Evolutionary conservation across 2,329 filamentous ascomycete species (phyloP).

Genomic region (Neoarthrinium moseri): DNA sequence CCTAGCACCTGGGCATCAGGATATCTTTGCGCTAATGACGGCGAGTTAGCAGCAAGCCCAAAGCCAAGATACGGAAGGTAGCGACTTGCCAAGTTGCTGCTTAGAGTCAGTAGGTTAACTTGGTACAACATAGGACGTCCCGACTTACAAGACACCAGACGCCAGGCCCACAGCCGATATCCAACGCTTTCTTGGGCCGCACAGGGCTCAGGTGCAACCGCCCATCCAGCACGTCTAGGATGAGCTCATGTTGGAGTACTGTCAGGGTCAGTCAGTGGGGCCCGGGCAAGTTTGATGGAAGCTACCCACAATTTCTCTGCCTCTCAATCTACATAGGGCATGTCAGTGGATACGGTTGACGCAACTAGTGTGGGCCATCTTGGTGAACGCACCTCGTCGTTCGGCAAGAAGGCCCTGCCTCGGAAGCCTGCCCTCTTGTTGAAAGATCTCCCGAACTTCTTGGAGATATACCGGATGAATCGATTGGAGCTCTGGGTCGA

Average conservation of each 20-base stretch:
- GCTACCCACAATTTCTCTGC: constrained; percentile 3
- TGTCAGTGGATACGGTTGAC: background rate
- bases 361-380: background rate
- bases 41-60: background rate
- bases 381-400: constrained; percentile 3
- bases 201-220: constrained; percentile 5
- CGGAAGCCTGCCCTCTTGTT: constrained; percentile 7
- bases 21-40: constrained; percentile 9
- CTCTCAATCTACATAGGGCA: constrained; percentile 3
- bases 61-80: background rate
- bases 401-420: constrained; percentile 4
- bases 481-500: constrained; percentile 2
- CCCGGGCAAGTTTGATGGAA: background rate
- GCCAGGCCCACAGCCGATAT: constrained; percentile 10
- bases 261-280: background rate
- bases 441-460: constrained; percentile 5
- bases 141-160: constrained; percentile 8
- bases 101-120: background rate
- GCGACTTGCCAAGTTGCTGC: constrained; percentile 6
- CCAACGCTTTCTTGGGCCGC: constrained; percentile 8
- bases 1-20: constrained; percentile 26
- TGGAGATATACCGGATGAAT: constrained; percentile 6
- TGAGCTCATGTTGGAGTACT: constrained; percentile 6
- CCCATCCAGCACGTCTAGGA: constrained; percentile 9
- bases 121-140: background rate